Conservation (phyloP, 805 yeast genomes). For the Schizosaccharomyces osmophilus region DNA sequence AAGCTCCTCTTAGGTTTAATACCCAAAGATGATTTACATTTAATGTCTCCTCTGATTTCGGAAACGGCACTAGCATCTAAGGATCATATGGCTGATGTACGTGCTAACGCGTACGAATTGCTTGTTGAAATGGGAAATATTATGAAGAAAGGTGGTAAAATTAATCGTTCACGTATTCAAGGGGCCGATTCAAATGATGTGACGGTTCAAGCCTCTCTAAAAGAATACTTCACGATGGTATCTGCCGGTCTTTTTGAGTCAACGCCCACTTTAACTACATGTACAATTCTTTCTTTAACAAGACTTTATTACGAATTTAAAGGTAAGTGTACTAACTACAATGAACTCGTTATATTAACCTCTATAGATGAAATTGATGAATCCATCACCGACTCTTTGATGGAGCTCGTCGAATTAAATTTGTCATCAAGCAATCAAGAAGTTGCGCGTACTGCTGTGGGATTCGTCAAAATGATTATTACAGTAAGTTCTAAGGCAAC, state of each 20-base stretch:
- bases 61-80: conserved; percentile 79
- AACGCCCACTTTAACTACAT: conserved; percentile 86
- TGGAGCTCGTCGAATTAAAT: conserved; percentile 69
- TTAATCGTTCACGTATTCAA: conserved; percentile 15
- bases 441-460: conserved; percentile 81
- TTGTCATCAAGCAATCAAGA: conserved; percentile 82
- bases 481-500: conserved; percentile 58
- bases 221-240: conserved; percentile 75
- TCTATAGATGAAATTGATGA: conserved; percentile 18
- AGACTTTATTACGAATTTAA: conserved; percentile 63
- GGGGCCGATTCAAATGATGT: conserved; percentile 31
- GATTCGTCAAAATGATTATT: conserved; percentile 77
- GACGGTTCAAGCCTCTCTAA: conserved; percentile 38
- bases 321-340: conserved; percentile 15
- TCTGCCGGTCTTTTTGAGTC: conserved; percentile 90
- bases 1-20: conserved; percentile 27
- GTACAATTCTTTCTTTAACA: conserved; percentile 75
- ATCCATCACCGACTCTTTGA: conserved; percentile 41
- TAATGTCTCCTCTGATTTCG: conserved; percentile 59
- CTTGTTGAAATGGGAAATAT: conserved; percentile 58
- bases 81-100: conserved; percentile 74
- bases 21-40: conserved; percentile 41
- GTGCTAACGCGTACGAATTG: conserved; percentile 54
- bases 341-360: not conserved
- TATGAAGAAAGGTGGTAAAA: conserved; percentile 40